These are phyloP conservation scores for Ramularia endophylla DNA, from an alignment of 2,329 filamentous ascomycete species.

Conservation along the genomic window DNA sequence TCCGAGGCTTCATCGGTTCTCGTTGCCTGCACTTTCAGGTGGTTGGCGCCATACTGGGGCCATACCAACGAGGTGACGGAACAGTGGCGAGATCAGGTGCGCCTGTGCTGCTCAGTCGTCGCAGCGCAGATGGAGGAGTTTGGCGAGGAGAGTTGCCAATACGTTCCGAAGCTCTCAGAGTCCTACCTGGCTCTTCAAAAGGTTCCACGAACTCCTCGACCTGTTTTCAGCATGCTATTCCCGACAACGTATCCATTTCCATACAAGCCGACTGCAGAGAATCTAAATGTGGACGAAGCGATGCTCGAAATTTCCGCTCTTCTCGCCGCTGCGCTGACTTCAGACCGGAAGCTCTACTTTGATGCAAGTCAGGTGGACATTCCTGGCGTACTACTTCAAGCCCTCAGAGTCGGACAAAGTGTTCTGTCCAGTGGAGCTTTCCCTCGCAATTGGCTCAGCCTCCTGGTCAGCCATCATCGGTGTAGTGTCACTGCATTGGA, in stretches of 20 bases:
- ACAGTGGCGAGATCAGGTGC: conserved; percentile 88
- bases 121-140: conserved; percentile 76
- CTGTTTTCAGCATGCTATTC: conserved; percentile 76
- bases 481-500: conserved; percentile 82
- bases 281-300: conserved; percentile 60
- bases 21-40: conserved; percentile 66
- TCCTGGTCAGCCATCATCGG: conserved; percentile 58
- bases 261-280: conserved; percentile 56
- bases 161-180: conserved; percentile 84
- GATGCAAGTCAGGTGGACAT: conserved; percentile 56
- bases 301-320: conserved; percentile 85
- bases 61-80: conserved; percentile 62
- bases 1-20: conserved; percentile 60
- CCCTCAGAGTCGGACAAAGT: conserved; percentile 79
- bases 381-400: conserved; percentile 67
- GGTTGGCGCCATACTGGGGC: conserved; percentile 94
- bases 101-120: conserved; percentile 86
- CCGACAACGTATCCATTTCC: conserved; percentile 88
- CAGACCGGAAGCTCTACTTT: conserved; percentile 26
- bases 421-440: conserved; percentile 87
- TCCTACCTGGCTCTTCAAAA: conserved; percentile 75
- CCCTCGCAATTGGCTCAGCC: conserved; percentile 81
- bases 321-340: conserved; percentile 56
- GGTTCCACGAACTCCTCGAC: conserved; percentile 53
- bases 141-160: conserved; percentile 75